Evolutionary conservation across 768 basidiomycete genomes (phyloP).

Genomic region (Auricularia cornea): DNA sequence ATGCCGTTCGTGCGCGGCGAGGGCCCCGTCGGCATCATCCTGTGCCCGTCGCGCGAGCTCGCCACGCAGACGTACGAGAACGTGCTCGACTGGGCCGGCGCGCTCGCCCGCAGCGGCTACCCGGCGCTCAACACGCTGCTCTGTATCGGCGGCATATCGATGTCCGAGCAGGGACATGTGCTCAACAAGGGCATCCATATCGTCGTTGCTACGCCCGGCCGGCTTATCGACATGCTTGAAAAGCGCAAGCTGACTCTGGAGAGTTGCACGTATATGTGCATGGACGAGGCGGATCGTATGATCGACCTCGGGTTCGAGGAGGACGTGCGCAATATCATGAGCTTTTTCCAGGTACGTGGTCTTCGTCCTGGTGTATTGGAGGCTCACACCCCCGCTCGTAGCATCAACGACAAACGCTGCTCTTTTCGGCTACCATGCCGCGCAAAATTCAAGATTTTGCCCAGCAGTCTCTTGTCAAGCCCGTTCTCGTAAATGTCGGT

Average conservation of each 20-base stretch:
- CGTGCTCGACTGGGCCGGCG: slow-evolving; percentile 74
- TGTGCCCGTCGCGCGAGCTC: slow-evolving; percentile 95
- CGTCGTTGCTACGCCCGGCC: slow-evolving; percentile 93
- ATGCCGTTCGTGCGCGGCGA: slow-evolving; percentile 87
- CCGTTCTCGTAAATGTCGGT: slow-evolving; percentile 93
- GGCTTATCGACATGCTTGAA: slow-evolving; percentile 96
- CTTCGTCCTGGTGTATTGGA: not conserved
- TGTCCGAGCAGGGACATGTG: slow-evolving; percentile 94
- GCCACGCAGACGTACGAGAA: slow-evolving; percentile 98
- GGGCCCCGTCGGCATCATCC: slow-evolving; percentile 92
- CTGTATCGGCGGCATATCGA: slow-evolving; percentile 96
- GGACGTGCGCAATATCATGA: slow-evolving; percentile 98
- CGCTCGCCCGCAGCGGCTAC: slow-evolving; percentile 75
- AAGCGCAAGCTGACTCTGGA: slow-evolving; percentile 89
- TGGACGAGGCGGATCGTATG: slow-evolving; percentile 99
- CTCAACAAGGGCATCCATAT: slow-evolving; percentile 89
- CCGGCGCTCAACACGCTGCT: slow-evolving; percentile 81
- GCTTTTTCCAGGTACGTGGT: slow-evolving; percentile 80
- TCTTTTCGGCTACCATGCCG: slow-evolving; percentile 99
- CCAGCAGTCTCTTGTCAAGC: slow-evolving; percentile 89
- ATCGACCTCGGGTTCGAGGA: slow-evolving; percentile 99
- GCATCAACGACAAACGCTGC: slow-evolving; percentile 92
- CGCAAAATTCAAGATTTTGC: slow-evolving; percentile 99
- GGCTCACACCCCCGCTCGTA: slow-evolving; percentile 23
- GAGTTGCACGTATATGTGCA: slow-evolving; percentile 91